Conservation (phyloP, 78 protist genomes). For the Tieghemostelium lacteum region DNA sequence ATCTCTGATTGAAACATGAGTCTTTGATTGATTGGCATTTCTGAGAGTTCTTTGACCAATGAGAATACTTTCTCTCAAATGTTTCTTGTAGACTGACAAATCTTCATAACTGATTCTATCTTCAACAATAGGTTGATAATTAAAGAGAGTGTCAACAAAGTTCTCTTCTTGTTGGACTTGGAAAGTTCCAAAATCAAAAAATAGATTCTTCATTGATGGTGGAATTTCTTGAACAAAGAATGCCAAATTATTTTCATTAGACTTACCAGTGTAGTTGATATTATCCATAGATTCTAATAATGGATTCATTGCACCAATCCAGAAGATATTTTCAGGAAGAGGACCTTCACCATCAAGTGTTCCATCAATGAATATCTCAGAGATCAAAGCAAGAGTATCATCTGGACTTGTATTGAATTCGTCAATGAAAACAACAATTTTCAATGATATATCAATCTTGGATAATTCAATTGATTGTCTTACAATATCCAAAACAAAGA, state of each 20-base stretch:
- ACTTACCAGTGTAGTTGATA: conserved; percentile 43
- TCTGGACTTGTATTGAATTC: conserved; percentile 73
- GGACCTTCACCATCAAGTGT: conserved; percentile 74
- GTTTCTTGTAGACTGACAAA: not conserved
- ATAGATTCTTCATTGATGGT: conserved; percentile 56
- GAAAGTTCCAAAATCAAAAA: conserved; percentile 56
- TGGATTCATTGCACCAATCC: conserved; percentile 85
- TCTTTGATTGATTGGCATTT: conserved; percentile 11
- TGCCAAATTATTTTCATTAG: not conserved
- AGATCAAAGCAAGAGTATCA: conserved; percentile 65
- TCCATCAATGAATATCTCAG: conserved; percentile 80
- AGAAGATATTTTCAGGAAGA: conserved; percentile 69
- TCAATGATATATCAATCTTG: not conserved
- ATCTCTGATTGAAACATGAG: conserved; percentile 77
- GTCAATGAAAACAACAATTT: conserved; percentile 73
- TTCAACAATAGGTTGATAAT: not conserved
- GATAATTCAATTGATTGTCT: conserved; percentile 21
- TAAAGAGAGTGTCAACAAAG: conserved; percentile 36
- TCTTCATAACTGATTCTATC: too few relatives aligned
- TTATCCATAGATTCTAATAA: not conserved
- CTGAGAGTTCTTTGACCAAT: conserved; percentile 37
- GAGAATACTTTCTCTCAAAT: not conserved
- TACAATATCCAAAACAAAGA: not conserved
- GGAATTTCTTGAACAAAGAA: conserved; percentile 70
- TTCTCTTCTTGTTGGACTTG: conserved; percentile 29